A percentile compares a stretch with the other conserved stretches of the same genome.
Evolutionary conservation across 2,329 filamentous ascomycete species (phyloP).

Genomic region (Penicillium sp.): DNA sequence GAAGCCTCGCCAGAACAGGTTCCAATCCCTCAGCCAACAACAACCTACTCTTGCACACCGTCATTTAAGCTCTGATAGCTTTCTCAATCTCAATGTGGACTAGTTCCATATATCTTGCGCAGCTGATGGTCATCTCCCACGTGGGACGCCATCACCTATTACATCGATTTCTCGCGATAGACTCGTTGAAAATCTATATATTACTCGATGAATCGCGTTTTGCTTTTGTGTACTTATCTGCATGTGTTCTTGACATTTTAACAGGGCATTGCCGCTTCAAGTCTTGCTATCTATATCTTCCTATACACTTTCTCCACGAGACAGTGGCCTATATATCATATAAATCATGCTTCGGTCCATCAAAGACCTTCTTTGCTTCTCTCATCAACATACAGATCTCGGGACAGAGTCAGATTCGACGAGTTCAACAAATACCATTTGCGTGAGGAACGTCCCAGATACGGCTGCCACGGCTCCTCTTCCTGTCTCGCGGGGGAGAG

Average conservation of each 20-base stretch:
- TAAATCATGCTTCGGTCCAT: conserved; percentile 17
- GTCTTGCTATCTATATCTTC: not conserved
- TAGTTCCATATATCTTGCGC: not conserved
- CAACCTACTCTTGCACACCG: not conserved
- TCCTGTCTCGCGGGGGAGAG: not conserved
- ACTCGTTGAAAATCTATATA: not conserved
- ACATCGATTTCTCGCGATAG: not conserved
- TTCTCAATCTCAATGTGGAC: not conserved
- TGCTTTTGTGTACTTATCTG: not conserved
- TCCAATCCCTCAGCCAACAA: not conserved
- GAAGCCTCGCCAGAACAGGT: not conserved
- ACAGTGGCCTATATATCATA: not conserved
- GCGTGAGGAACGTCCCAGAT: conserved; percentile 10
- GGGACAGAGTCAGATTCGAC: not conserved
- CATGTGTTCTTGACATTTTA: not conserved
- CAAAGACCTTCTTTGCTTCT: conserved; percentile 24
- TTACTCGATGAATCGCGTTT: not conserved
- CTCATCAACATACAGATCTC: conserved; percentile 4
- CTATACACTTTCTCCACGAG: not conserved
- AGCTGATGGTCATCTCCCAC: not conserved
- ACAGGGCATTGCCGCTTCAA: not conserved
- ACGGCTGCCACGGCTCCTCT: conserved; percentile 3
- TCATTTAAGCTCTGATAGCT: not conserved
- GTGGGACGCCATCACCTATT: not conserved
- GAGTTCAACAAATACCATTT: conserved; percentile 6